These are phyloP conservation scores for Yarrowia sp. DNA, from an alignment of 805 yeast genomes.

Conservation along the genomic window DNA sequence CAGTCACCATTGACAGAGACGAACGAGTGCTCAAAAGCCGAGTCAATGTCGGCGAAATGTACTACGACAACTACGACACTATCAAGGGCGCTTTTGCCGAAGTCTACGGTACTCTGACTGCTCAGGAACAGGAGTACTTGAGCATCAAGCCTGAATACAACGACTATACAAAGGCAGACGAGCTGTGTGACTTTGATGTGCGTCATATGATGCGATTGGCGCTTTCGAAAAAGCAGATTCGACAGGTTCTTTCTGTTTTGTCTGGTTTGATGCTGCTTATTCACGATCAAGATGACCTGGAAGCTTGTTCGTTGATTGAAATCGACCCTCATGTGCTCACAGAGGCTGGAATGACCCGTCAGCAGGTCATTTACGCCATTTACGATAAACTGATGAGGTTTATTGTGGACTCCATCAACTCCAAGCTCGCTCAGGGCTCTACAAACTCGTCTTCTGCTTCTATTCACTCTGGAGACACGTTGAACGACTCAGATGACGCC, in stretches of 20 bases:
- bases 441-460: constrained; percentile 3
- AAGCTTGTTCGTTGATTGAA: constrained; percentile 44
- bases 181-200: constrained; percentile 16
- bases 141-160: constrained; percentile 4
- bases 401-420: constrained; percentile 40
- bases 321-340: constrained; percentile 37
- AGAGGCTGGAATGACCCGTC: constrained; percentile 32
- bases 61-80: constrained; percentile 19
- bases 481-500: constrained; percentile 30
- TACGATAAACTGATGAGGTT: constrained; percentile 39
- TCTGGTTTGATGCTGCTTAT: constrained; percentile 44
- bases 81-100: constrained; percentile 23
- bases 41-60: constrained; percentile 18
- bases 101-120: constrained; percentile 12
- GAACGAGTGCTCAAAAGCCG: constrained; percentile 12
- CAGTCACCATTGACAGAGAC: constrained; percentile 18
- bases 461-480: constrained; percentile 26
- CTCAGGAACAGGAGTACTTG: constrained; percentile 12
- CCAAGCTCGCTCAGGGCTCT: constrained; percentile 37
- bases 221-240: constrained; percentile 29
- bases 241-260: constrained; percentile 39
- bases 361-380: constrained; percentile 39
- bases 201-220: constrained; percentile 13
- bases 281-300: constrained; percentile 41
- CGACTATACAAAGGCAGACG: constrained; percentile 10